phyloP scores from a whole-genome alignment of 2,329 filamentous ascomycete species.

The Cryphonectria nitschkei region DNA sequence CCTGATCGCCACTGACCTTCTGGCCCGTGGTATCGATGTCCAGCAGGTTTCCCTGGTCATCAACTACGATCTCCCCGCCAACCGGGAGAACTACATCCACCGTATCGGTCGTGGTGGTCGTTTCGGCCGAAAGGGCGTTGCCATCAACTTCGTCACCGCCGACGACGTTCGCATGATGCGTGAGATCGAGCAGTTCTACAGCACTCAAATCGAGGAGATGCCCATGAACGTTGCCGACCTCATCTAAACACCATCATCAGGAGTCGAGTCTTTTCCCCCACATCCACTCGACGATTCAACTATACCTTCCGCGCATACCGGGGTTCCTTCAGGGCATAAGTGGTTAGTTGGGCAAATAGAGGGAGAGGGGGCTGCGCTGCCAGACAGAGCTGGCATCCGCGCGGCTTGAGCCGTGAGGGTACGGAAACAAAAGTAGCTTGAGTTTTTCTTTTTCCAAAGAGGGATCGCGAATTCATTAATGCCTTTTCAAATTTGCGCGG shows the following conservation, averaged over 20 bases:
- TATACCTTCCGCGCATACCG: conserved; percentile 25
- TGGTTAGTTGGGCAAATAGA: conserved; percentile 30
- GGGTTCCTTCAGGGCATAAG: conserved; percentile 26
- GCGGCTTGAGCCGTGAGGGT: conserved; percentile 24
- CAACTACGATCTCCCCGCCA: conserved; percentile 97
- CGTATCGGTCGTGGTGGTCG: conserved; percentile 93
- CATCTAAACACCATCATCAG: conserved; percentile 36
- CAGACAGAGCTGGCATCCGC: conserved; percentile 24
- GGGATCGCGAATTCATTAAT: conserved; percentile 29
- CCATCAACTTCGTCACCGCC: conserved; percentile 98
- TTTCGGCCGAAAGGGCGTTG: conserved; percentile 97
- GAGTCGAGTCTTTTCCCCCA: conserved; percentile 25
- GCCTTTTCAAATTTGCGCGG: conserved; percentile 27
- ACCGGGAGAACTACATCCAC: conserved; percentile 99
- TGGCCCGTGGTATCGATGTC: conserved; percentile 97
- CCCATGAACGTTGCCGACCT: conserved; percentile 86
- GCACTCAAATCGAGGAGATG: conserved; percentile 99
- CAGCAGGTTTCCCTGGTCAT: conserved; percentile 98
- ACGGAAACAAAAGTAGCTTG: conserved; percentile 29
- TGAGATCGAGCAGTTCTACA: conserved; percentile 75
- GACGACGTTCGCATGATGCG: conserved; percentile 97
- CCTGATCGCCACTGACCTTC: conserved; percentile 95
- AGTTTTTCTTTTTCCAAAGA: conserved; percentile 15
- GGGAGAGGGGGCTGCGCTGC: conserved; percentile 29
- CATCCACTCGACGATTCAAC: conserved; percentile 28